These are phyloP conservation scores for Fragilaria crotonensis DNA, from an alignment of 108 stramenopile species.

Conservation along the genomic window DNA sequence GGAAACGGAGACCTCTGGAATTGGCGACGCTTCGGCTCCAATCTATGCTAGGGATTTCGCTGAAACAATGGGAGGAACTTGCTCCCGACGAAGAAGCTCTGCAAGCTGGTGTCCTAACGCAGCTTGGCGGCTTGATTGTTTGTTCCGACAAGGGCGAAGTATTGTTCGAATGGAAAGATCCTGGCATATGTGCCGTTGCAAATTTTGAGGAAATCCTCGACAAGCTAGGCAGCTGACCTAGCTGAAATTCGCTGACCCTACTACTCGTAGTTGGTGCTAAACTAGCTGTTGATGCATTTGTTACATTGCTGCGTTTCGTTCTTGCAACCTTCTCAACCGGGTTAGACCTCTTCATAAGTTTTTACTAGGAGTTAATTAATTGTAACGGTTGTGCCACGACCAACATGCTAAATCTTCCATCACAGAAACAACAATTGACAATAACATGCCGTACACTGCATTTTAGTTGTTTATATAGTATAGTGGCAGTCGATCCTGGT, in stretches of 20 bases:
- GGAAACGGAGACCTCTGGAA: constrained; percentile 84
- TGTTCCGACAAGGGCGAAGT: constrained; percentile 21
- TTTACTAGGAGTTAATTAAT: no score
- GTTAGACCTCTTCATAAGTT: no score
- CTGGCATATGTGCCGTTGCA: constrained; percentile 83
- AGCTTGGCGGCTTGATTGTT: constrained; percentile 75
- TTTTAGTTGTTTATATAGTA: no score
- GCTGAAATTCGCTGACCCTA: background rate
- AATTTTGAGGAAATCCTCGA: constrained; percentile 79
- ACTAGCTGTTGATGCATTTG: no score
- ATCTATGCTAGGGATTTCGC: constrained; percentile 81
- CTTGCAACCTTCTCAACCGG: no score
- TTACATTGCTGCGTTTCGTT: no score
- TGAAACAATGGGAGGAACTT: constrained; percentile 75
- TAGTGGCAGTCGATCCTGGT: no score
- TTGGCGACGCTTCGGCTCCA: constrained; percentile 84
- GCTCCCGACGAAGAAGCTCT: constrained; percentile 65
- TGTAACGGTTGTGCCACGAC: no score
- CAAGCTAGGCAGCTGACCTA: constrained; percentile 18
- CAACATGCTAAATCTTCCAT: no score
- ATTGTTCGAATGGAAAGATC: constrained; percentile 71
- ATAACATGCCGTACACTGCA: no score
- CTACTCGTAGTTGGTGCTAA: background rate
- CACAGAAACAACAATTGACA: no score
- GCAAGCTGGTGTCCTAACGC: constrained; percentile 72